A percentile compares a stretch with the other conserved stretches of the same genome.
These are phyloP conservation scores for Lactarius hatsudake DNA, from an alignment of 768 basidiomycete species.

Conservation along the genomic window DNA sequence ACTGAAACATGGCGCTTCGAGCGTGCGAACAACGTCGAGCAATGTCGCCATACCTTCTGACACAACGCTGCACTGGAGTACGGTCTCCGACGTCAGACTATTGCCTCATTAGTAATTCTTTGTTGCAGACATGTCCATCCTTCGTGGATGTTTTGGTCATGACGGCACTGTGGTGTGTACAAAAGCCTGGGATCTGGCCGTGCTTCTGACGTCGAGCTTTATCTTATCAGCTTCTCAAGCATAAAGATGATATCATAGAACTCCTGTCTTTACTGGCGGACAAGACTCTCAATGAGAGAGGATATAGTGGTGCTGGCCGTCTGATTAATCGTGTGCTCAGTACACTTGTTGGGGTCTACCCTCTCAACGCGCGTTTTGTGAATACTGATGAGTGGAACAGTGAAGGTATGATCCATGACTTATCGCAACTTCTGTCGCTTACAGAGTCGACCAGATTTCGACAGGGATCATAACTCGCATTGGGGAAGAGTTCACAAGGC, in stretches of 20 bases:
- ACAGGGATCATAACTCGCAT: constrained; percentile 55
- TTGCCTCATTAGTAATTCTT: constrained; percentile 1
- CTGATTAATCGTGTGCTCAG: constrained; percentile 73
- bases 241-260: constrained; percentile 62
- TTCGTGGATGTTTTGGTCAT: constrained; percentile 79
- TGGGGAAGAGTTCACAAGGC: constrained; percentile 84
- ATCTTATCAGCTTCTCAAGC: constrained; percentile 56
- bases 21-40: constrained; percentile 73
- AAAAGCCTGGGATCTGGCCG: background rate
- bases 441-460: constrained; percentile 47
- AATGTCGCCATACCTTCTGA: constrained; percentile 75
- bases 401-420: constrained; percentile 52
- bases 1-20: constrained; percentile 86
- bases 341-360: constrained; percentile 73
- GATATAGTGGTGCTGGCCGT: constrained; percentile 77
- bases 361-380: constrained; percentile 74
- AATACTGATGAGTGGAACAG: constrained; percentile 79
- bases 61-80: constrained; percentile 92
- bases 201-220: constrained; percentile 10
- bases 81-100: constrained; percentile 31
- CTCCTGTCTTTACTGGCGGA: constrained; percentile 67
- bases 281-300: constrained; percentile 83
- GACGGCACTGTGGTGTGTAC: constrained; percentile 58
- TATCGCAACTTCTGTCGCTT: background rate
- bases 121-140: constrained; percentile 68